Evolutionary conservation across 1,139 yeast species (phyloP), one percentile per base, ranked within the genome.

Genomic region (Kodamaea plutei): DNA sequence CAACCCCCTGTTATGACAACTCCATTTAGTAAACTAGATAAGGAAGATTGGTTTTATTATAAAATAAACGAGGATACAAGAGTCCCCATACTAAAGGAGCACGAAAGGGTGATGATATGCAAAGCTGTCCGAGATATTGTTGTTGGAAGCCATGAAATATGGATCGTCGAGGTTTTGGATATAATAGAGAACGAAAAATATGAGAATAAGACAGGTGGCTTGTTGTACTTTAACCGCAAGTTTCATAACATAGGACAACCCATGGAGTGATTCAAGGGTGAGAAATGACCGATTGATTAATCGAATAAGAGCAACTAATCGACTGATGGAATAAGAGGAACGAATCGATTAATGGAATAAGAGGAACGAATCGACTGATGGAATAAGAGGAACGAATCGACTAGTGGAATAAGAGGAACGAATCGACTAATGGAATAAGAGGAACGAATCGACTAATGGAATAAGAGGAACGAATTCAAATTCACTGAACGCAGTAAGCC

Each of bases 81-180:
- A 12, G 55, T 84, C 8, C 95, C 95, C 0, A 59, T 83, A 0
- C 52, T 87, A 28, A 61, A 61, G 9, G 64, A 69, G 20, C 73
- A 84, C 12, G 87, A 79, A 41, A 60, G 78, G 17, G 74, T 80
- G 1, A 58, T 87, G 35, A 69, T 84, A 10, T 85, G 95, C 50
- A 61, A 71, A 36, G 73, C 76, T 26, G 58, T 59, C 24, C 58
- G 68, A 22, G 76, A 73, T 6, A 66, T 84, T 34, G 56, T 56
- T 12, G 77, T 87, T 0, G 87, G 81, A 36, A 84, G 81, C 44
- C 96, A 88, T 54, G 95, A 87, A 51, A 78, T 88, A 2, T 87
- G 96, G 95, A 77, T 84, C 3, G 93, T 84, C 3, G 66, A 69
- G 36, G 84, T 82, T 2, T 52, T 68, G 21, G 79, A 79, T n/a